Conservation (phyloP, 306 rosid genomes). For the Corylus heterophylla region DNA sequence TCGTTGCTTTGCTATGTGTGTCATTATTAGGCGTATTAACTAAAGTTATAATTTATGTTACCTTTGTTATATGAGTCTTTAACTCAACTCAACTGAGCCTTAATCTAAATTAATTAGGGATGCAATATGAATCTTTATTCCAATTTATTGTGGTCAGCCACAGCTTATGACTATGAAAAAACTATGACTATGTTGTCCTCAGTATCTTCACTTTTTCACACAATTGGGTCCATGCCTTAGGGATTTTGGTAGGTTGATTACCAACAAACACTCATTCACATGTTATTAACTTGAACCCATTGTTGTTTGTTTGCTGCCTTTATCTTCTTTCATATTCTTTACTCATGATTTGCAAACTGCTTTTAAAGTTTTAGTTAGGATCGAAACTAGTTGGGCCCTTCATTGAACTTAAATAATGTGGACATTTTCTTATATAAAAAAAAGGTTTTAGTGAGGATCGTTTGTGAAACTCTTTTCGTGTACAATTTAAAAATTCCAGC, state of each 20-base stretch:
- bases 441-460: too few species aligned
- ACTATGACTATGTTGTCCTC: background rate
- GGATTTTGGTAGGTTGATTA: background rate
- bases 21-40: constrained; percentile 7
- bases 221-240: background rate
- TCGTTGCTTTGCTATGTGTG: constrained; percentile 2
- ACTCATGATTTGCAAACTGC: background rate
- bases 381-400: too few species aligned
- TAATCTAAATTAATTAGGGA: background rate
- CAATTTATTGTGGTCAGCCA: background rate
- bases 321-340: background rate
- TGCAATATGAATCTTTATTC: background rate
- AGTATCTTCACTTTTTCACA: background rate
- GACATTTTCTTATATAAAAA: too few species aligned
- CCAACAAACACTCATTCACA: background rate
- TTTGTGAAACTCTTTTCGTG: background rate
- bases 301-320: background rate
- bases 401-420: too few species aligned
- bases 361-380: background rate
- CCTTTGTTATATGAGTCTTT: constrained; percentile 14
- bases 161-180: background rate
- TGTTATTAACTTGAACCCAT: background rate
- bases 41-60: constrained; percentile 15
- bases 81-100: background rate
- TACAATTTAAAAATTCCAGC: background rate